These are phyloP conservation scores for Ogataea saltuana DNA, from an alignment of 805 yeast genomes.

Conservation along the genomic window DNA sequence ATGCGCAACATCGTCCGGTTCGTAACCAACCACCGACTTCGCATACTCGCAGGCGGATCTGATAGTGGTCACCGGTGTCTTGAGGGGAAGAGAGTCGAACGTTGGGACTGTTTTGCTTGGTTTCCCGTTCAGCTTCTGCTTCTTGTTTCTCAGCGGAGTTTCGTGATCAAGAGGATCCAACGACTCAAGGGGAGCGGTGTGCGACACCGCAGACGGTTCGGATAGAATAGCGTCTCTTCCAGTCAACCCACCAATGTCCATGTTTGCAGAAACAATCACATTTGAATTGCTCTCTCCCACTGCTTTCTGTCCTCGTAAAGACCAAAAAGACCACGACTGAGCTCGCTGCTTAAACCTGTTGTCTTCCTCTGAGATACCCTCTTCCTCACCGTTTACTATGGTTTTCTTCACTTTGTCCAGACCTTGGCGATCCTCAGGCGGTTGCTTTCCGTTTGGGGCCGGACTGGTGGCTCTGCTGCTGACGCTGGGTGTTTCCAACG, in stretches of 20 bases:
- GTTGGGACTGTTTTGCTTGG: conserved; percentile 33
- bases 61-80: conserved; percentile 14
- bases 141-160: conserved; percentile 12
- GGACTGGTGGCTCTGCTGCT: background rate
- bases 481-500: background rate
- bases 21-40: conserved; percentile 22
- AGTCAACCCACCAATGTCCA: conserved; percentile 3
- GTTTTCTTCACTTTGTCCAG: conserved; percentile 16
- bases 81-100: conserved; percentile 31
- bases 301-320: conserved; percentile 5
- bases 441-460: too few relatives aligned
- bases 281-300: background rate
- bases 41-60: conserved; percentile 17
- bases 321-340: conserved; percentile 35
- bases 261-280: background rate
- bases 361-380: too few relatives aligned
- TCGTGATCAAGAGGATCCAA: background rate
- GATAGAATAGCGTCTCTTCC: conserved; percentile 27
- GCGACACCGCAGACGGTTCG: conserved; percentile 21
- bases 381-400: conserved; percentile 13
- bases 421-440: too few relatives aligned
- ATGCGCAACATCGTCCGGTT: conserved; percentile 15
- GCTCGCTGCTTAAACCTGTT: conserved; percentile 18
- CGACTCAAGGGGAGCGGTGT: conserved; percentile 2
- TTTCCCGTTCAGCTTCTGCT: conserved; percentile 11